Percentiles rank a stretch among this genome's conserved stretches.
phyloP scores from a whole-genome alignment of 495 filamentous ascomycete genomes.

The Talaromyces stipitatus region DNA sequence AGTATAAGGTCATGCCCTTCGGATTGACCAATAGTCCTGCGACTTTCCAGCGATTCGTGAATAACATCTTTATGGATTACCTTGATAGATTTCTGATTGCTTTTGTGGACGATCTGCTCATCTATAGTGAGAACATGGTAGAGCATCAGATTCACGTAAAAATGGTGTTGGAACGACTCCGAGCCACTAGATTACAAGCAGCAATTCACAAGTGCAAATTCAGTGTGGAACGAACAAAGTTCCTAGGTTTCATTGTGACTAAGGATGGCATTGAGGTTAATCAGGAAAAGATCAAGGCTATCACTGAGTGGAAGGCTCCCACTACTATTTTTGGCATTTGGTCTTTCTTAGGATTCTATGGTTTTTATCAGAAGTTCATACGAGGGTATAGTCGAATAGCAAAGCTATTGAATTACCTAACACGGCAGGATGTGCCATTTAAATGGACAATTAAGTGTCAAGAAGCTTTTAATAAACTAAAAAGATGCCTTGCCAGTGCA shows the following conservation, averaged over 20 bases:
- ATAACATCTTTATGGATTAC: conserved; percentile 14
- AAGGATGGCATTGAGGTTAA: conserved; percentile 15
- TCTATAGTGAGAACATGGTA: conserved; percentile 21
- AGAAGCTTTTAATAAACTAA: conserved; percentile 42
- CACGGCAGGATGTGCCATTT: conserved; percentile 11
- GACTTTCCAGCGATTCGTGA: conserved; percentile 24
- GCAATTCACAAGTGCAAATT: conserved; percentile 25
- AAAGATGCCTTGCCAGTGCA: not conserved
- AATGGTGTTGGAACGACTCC: conserved; percentile 11
- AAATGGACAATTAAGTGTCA: conserved; percentile 52
- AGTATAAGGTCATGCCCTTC: conserved; percentile 28
- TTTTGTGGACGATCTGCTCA: conserved; percentile 29
- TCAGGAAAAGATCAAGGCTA: conserved; percentile 11
- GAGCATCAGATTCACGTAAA: conserved; percentile 14
- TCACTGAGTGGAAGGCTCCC: conserved; percentile 14
- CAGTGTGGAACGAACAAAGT: conserved; percentile 10
- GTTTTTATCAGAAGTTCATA: conserved; percentile 25
- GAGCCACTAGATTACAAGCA: conserved; percentile 7
- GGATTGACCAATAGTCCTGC: conserved; percentile 16
- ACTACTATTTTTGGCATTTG: conserved; percentile 12
- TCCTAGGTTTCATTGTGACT: conserved; percentile 16
- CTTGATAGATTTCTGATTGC: conserved; percentile 17
- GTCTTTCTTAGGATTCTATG: no score
- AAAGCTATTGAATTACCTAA: conserved; percentile 6
- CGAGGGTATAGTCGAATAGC: conserved; percentile 14